Evolutionary conservation across 2,329 filamentous ascomycete species (phyloP), one percentile per base, ranked within the genome.

Genomic region (Aspergillus transmontanensis): DNA sequence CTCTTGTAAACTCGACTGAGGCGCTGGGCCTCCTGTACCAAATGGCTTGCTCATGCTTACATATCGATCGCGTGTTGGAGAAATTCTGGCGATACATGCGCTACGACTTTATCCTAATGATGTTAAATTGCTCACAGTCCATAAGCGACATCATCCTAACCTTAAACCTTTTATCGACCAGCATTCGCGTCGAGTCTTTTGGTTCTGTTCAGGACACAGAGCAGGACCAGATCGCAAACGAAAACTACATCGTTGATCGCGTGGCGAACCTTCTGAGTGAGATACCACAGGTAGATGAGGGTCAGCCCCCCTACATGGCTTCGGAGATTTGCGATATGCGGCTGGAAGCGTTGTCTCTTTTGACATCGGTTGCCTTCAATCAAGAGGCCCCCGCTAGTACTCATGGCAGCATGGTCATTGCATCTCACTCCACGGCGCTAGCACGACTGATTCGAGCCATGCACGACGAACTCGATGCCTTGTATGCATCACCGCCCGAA

Each of bases 381-480:
- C 71, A 74, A 5, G 81, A 82, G 26, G 86, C 89, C 21, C 91
- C 88, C 69, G 87, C 90, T 64, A 78, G 76, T 26, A 83, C 85
- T 60, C 81, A 85, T 58, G 86, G 88, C 28, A 81, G 87, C 57
- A 74, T 82, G 28, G 86, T 90, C 53, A 83, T 97, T 10, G 90
- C 90, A 0, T 79, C 81, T 6, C 90, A 95, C 74, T 84, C 85
- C 3, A 86, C 85, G 46, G 88, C 88, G 14, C 86, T 96, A 19
- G 92, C 91, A 1, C 87, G 92, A 3, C 80, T 97, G 0, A 89
- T 96, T 30, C 86, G 88, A 30, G 87, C 90, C 51, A 87, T 94
- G 58, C 89, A 95, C 63, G 90, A 93, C 66, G 87, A 90, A 67
- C 79, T 97, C 16, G 83, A 85, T 53, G 78, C 80, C 3, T 75